phyloP scores from a whole-genome alignment of 345 rosid species.

The Pistacia atlantica region DNA sequence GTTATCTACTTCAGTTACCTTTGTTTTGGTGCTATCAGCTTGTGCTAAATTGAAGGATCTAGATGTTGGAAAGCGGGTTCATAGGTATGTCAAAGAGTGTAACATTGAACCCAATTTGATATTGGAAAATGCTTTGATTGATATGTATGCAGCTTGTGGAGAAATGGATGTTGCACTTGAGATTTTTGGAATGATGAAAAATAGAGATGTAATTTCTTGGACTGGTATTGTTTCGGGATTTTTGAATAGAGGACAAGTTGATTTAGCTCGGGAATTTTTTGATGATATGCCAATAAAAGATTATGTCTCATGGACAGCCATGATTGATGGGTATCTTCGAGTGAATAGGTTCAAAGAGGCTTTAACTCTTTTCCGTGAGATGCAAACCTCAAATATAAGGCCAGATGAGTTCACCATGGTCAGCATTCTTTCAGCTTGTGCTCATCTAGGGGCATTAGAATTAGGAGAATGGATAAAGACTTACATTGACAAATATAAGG shows the following conservation, averaged over 20 bases:
- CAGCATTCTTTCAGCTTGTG: conserved; percentile 68
- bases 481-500: conserved; percentile 46
- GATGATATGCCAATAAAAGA: conserved; percentile 56
- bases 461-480: conserved; percentile 54
- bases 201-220: conserved; percentile 46
- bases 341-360: conserved; percentile 47
- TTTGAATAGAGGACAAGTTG: conserved; percentile 42
- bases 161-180: conserved; percentile 54
- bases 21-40: too few relatives aligned
- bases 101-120: conserved; percentile 37
- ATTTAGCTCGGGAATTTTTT: conserved; percentile 47
- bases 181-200: conserved; percentile 44
- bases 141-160: conserved; percentile 63
- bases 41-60: conserved; percentile 54
- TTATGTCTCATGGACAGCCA: conserved; percentile 59
- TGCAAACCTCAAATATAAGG: conserved; percentile 51
- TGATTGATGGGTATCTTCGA: conserved; percentile 55
- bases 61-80: conserved; percentile 42
- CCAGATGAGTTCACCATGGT: conserved; percentile 62
- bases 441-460: conserved; percentile 60
- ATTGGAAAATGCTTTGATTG: conserved; percentile 61
- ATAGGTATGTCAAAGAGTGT: conserved; percentile 31
- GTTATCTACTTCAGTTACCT: too few relatives aligned
- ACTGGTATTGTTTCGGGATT: conserved; percentile 57
- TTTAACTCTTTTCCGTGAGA: conserved; percentile 50